phyloP scores from a whole-genome alignment of 2,329 filamentous ascomycete species.

The Aspergillus amoenus region DNA sequence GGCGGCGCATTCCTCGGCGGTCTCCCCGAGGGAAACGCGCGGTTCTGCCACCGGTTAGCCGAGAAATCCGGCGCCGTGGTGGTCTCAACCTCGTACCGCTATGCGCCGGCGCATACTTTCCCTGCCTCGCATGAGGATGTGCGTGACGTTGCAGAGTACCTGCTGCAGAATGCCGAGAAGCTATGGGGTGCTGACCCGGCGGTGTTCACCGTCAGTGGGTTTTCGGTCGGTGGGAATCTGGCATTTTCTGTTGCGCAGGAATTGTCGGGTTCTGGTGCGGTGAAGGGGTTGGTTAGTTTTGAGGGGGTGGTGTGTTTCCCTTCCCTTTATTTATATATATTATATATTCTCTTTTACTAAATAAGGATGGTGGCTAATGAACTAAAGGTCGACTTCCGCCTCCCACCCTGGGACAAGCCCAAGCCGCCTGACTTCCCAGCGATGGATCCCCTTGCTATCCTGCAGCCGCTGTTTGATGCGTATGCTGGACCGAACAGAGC shows the following conservation, averaged over 20 bases:
- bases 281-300: constrained; percentile 44
- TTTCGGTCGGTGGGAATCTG: constrained; percentile 48
- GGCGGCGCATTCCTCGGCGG: constrained; percentile 16
- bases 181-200: constrained; percentile 19
- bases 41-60: constrained; percentile 29
- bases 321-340: background rate
- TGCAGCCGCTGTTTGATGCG: constrained; percentile 46
- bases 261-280: constrained; percentile 22
- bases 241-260: constrained; percentile 35
- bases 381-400: constrained; percentile 38
- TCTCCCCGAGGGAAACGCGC: constrained; percentile 14
- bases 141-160: constrained; percentile 44
- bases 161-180: constrained; percentile 42
- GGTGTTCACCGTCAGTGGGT: constrained; percentile 46
- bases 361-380: too few relatives aligned
- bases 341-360: too few relatives aligned
- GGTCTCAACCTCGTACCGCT: constrained; percentile 41
- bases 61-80: constrained; percentile 44
- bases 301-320: constrained; percentile 32
- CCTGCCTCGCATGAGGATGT: constrained; percentile 46
- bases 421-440: constrained; percentile 33
- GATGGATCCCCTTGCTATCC: constrained; percentile 39
- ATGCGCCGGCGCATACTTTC: constrained; percentile 42
- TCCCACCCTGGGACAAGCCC: constrained; percentile 44
- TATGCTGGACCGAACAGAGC: constrained; percentile 35